Base-by-base conservation (phyloP, 2,329 filamentous ascomycete species). In the Talaromyces sp. region DNA sequence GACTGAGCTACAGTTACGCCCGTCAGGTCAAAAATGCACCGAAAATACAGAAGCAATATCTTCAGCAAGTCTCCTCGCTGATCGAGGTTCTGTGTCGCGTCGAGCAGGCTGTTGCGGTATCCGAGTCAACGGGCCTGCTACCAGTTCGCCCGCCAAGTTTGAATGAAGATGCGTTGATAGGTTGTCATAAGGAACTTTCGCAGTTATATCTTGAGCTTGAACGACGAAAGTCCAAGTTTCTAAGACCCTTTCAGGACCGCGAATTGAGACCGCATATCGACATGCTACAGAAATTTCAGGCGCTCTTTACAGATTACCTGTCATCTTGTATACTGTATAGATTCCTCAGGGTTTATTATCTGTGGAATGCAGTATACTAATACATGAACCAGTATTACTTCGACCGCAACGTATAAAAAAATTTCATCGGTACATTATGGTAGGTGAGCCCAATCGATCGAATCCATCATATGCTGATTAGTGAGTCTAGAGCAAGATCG, bases 11-110 rank as follows among this genome's bases (percentile, higher is more conserved):
- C 31, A 58, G 8, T 12, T 58, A 58, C n/a, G 56, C 44, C 8
- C 44, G 40, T 16, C 34, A 58, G 7, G 56, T 58, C 18, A 58
- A 58, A 58, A 58, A 58, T 52, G 56, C 56, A 33, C 42, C 40
- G 23, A 58, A 58, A 51, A 58, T 40, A 52, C 56, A 58, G 9
- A 58, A 58, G 28, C 56, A 58, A 52, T 58, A 58, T 44, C 56
- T 58, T 58, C 56, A 58, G 12, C 34, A 58, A 58, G 23, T 58
- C 14, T 58, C 56, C 16, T 36, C 56, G 2, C 18, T 58, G 28
- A 58, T 51, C 16, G 56, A 58, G 40, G 56, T 58, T n/a, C 42
- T 58, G 8, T 47, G 33, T 51, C 56, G 56, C 42, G 56, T 51
- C 34, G 36, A 58, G 44, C 40, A 58, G 28, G 56, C 56, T 14